A percentile compares a stretch with the other conserved stretches of the same genome.
Conservation (phyloP, 1,284 basidiomycete species). For the Coniferiporia weirii region DNA sequence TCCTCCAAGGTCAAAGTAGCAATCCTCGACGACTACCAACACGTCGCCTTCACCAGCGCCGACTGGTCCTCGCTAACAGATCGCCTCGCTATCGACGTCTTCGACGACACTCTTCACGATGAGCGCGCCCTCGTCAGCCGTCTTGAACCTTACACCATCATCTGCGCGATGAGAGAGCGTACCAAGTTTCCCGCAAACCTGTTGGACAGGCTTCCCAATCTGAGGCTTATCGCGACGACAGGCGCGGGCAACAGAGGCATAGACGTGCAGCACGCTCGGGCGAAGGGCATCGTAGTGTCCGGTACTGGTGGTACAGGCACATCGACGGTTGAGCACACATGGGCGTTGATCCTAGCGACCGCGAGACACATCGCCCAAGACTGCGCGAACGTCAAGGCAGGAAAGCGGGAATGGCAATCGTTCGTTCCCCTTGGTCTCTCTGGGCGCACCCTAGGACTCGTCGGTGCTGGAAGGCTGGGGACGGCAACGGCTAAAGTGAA, state of each 20-base stretch:
- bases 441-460: slow-evolving; percentile 51
- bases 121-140: slow-evolving; percentile 46
- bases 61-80: slow-evolving; percentile 46
- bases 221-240: slow-evolving; percentile 56
- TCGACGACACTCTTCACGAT: slow-evolving; percentile 45
- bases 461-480: slow-evolving; percentile 57
- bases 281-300: slow-evolving; percentile 50
- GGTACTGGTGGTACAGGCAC: slow-evolving; percentile 42
- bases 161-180: slow-evolving; percentile 66
- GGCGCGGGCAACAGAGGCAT: slow-evolving; percentile 48
- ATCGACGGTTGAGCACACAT: slow-evolving; percentile 56
- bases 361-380: slow-evolving; percentile 48
- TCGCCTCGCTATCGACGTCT: slow-evolving; percentile 40
- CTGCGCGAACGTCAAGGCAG: slow-evolving; percentile 30
- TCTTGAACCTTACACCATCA: slow-evolving; percentile 47
- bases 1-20: slow-evolving; percentile 33
- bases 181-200: slow-evolving; percentile 50
- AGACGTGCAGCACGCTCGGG: slow-evolving; percentile 41
- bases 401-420: slow-evolving; percentile 51
- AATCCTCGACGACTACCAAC: slow-evolving; percentile 63
- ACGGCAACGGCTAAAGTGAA: slow-evolving; percentile 40
- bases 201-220: slow-evolving; percentile 50
- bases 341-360: slow-evolving; percentile 58
- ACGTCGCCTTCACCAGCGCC: slow-evolving; percentile 42
- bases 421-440: slow-evolving; percentile 46